A percentile compares a stretch with the other conserved stretches of the same genome.
Evolutionary conservation across 2,329 filamentous ascomycete genomes (phyloP).

Genomic region (Aschersonia sp.): DNA sequence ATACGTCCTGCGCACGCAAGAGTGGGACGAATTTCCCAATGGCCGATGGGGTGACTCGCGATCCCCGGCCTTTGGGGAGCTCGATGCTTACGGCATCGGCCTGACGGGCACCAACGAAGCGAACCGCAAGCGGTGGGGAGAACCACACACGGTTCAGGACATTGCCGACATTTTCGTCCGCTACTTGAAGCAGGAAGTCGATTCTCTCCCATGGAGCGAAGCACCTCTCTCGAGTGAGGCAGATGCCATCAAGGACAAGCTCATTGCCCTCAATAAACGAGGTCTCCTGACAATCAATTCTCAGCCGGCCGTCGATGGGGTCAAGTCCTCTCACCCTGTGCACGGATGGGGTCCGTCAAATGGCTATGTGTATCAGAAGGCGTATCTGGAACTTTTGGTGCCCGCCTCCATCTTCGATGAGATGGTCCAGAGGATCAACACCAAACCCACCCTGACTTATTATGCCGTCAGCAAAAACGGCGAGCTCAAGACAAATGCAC

Average conservation of each 20-base stretch:
- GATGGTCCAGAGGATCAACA: slow-evolving; percentile 63
- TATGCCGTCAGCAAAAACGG: slow-evolving; percentile 83
- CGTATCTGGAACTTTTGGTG: slow-evolving; percentile 85
- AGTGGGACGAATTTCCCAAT: slow-evolving; percentile 99
- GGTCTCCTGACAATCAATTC: slow-evolving; percentile 95
- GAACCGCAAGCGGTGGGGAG: slow-evolving; percentile 89
- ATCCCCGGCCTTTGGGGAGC: slow-evolving; percentile 88
- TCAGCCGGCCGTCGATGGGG: slow-evolving; percentile 85
- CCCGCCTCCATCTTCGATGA: slow-evolving; percentile 66
- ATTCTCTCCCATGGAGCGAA: slow-evolving; percentile 88
- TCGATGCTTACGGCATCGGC: slow-evolving; percentile 88
- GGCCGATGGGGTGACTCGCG: slow-evolving; percentile 96
- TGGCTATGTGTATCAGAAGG: slow-evolving; percentile 97
- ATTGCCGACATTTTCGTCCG: slow-evolving; percentile 71
- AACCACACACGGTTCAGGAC: slow-evolving; percentile 66
- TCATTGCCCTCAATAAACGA: slow-evolving; percentile 71
- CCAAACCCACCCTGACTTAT: slow-evolving; percentile 74
- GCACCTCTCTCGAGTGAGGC: slow-evolving; percentile 73
- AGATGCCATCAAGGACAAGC: slow-evolving; percentile 58
- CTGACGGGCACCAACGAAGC: slow-evolving; percentile 91
- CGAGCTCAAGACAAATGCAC: slow-evolving; percentile 70
- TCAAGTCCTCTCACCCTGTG: slow-evolving; percentile 71
- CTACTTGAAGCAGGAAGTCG: slow-evolving; percentile 70
- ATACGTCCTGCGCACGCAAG: slow-evolving; percentile 87
- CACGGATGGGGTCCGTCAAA: slow-evolving; percentile 92